These are phyloP conservation scores for Pichia nakasei DNA, from an alignment of 805 yeast genomes.

Conservation along the genomic window DNA sequence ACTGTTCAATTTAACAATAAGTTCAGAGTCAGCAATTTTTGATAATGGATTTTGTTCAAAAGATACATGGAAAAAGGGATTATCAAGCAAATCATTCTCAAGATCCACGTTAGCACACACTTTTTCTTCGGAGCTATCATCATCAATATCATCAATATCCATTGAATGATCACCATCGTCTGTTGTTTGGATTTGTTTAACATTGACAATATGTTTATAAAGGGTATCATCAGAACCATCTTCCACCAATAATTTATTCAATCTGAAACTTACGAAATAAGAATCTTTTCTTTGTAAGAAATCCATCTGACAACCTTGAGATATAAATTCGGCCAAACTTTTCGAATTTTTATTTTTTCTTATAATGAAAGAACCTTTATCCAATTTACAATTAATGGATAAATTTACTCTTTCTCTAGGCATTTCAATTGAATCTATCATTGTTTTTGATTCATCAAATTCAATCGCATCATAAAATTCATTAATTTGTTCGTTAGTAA, in stretches of 20 bases:
- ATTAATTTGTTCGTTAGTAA: constrained; percentile 80
- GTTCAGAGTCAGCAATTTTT: constrained; percentile 69
- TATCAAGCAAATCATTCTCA: constrained; percentile 7
- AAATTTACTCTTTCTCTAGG: constrained; percentile 69
- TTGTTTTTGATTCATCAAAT: constrained; percentile 56
- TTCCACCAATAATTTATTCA: constrained; percentile 75
- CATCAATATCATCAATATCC: neutral
- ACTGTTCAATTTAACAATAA: constrained; percentile 68
- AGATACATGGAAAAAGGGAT: constrained; percentile 70
- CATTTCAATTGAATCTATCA: constrained; percentile 46
- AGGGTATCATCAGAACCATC: constrained; percentile 75
- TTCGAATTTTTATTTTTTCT: constrained; percentile 30
- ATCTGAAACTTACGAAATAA: constrained; percentile 56
- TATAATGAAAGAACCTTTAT: constrained; percentile 70
- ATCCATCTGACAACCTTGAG: constrained; percentile 73
- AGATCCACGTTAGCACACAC: neutral
- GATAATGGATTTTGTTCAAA: constrained; percentile 86
- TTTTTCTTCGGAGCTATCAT: neutral
- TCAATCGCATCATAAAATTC: constrained; percentile 93
- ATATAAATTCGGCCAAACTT: constrained; percentile 66
- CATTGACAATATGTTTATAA: constrained; percentile 84
- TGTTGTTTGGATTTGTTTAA: constrained; percentile 40
- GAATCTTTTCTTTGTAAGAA: constrained; percentile 76
- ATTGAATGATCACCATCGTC: neutral
- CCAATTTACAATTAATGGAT: constrained; percentile 57